These are phyloP conservation scores for Millerago galiae DNA, from an alignment of 805 yeast species.

Conservation along the genomic window DNA sequence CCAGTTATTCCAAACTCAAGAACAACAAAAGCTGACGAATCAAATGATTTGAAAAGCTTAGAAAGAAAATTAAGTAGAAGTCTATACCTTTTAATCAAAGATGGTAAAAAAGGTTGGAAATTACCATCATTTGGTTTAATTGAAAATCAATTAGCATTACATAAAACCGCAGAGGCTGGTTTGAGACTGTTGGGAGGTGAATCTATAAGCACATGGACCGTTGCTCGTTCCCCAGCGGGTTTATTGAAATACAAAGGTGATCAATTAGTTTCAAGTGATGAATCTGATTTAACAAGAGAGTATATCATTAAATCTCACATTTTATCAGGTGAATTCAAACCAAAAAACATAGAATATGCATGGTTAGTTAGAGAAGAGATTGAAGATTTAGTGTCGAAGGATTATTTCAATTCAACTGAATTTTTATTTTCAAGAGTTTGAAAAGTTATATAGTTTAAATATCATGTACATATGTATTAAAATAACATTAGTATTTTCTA, in stretches of 20 bases:
- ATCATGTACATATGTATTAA: slow-evolving; percentile 6
- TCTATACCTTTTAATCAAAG: slow-evolving; percentile 64
- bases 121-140: slow-evolving; percentile 65
- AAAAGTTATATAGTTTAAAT: neutral
- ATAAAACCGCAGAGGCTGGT: slow-evolving; percentile 69
- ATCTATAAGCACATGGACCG: slow-evolving; percentile 77
- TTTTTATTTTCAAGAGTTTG: slow-evolving; percentile 30
- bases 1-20: slow-evolving; percentile 68
- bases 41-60: slow-evolving; percentile 55
- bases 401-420: slow-evolving; percentile 51
- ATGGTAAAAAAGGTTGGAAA: slow-evolving; percentile 47
- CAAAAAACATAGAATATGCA: slow-evolving; percentile 44
- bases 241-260: slow-evolving; percentile 39
- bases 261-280: slow-evolving; percentile 15
- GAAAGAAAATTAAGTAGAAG: slow-evolving; percentile 79
- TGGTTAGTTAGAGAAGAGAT: slow-evolving; percentile 88
- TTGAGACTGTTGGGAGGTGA: slow-evolving; percentile 67
- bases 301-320: slow-evolving; percentile 84
- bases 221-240: slow-evolving; percentile 84
- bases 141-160: slow-evolving; percentile 43
- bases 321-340: slow-evolving; percentile 69
- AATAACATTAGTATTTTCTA: neutral
- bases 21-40: slow-evolving; percentile 67
- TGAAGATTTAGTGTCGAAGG: slow-evolving; percentile 39
- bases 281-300: slow-evolving; percentile 35